Conservation (phyloP, 441 rosid species). For the Isatis lusitanica region DNA sequence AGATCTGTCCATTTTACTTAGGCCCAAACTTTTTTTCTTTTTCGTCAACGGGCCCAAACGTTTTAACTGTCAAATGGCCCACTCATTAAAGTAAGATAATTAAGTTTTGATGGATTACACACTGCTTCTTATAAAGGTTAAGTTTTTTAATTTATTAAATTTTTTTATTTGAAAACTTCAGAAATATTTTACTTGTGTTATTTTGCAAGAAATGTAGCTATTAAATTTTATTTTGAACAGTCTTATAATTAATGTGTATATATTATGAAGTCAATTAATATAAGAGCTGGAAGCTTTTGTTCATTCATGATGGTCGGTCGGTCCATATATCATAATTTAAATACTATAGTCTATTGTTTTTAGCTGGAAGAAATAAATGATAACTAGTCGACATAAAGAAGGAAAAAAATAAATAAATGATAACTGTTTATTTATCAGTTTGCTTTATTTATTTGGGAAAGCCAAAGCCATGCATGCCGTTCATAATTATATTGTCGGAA, state of each 20-base stretch:
- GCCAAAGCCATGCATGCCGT: conserved; percentile 22
- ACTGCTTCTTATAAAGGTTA: neutral
- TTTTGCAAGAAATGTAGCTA: neutral
- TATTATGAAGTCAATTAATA: conserved; percentile 2
- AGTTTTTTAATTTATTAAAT: too few relatives aligned
- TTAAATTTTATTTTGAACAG: neutral
- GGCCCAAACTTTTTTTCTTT: neutral
- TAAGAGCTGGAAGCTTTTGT: conserved; percentile 21
- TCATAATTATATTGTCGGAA: conserved; percentile 31
- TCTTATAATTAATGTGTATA: neutral
- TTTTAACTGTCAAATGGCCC: too few relatives aligned
- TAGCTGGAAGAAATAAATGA: conserved; percentile 28
- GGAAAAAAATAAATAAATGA: neutral
- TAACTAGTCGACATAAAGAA: neutral
- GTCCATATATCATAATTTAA: conserved; percentile 18
- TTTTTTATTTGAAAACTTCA: too few relatives aligned
- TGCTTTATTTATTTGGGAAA: conserved; percentile 6
- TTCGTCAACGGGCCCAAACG: too few relatives aligned
- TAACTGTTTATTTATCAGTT: neutral
- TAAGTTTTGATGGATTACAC: neutral
- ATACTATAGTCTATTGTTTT: neutral
- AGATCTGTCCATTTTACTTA: neutral
- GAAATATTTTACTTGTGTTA: neutral
- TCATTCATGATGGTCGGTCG: conserved; percentile 24
- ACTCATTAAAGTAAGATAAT: too few relatives aligned